A percentile compares a stretch with the other conserved stretches of the same genome.
phyloP scores from a whole-genome alignment of 257 asterid genomes.

The Nicotiana knightiana region DNA sequence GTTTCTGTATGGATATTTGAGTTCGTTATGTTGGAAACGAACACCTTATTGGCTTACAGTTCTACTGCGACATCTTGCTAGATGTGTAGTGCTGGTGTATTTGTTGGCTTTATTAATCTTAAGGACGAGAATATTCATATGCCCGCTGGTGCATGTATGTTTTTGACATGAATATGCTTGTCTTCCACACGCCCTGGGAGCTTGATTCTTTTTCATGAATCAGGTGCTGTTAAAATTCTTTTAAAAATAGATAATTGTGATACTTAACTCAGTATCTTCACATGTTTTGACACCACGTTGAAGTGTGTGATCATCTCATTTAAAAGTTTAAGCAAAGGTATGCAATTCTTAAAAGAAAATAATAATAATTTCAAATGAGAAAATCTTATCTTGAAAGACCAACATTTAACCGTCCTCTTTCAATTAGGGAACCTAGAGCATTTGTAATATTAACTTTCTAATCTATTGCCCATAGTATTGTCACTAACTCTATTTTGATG shows the following conservation, averaged over 20 bases:
- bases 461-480: neutral
- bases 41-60: neutral
- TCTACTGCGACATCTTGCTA: neutral
- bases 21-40: neutral
- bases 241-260: neutral
- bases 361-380: neutral
- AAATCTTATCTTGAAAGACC: neutral
- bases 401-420: neutral
- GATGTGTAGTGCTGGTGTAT: neutral
- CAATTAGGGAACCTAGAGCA: neutral
- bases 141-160: neutral
- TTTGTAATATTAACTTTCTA: neutral
- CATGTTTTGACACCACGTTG: neutral
- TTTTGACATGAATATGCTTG: neutral
- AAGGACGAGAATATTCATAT: neutral
- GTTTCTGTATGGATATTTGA: conserved; percentile 4
- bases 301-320: no score
- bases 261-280: neutral
- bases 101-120: neutral
- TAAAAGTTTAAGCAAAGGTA: no score
- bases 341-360: neutral
- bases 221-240: neutral
- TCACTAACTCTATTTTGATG: neutral
- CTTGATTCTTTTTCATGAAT: neutral
- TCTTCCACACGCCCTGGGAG: no score